These are phyloP conservation scores for Insectozyma bohioensis DNA, from an alignment of 1,139 yeast genomes.

Conservation along the genomic window DNA sequence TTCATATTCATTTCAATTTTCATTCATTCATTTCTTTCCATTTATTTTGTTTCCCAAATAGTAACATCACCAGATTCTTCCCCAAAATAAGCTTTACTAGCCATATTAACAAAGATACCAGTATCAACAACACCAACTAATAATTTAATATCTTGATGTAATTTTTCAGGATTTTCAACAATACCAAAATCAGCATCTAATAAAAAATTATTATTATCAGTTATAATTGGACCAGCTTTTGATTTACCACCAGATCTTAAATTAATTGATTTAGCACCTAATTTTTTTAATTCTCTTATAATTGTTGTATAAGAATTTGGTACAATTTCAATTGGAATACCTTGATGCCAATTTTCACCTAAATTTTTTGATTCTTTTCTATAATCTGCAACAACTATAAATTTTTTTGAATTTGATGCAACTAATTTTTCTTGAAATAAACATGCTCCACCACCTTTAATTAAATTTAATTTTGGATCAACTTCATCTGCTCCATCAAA, in stretches of 20 bases:
- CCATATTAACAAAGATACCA: constrained; percentile 76
- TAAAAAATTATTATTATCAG: constrained; percentile 92
- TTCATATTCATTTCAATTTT: background rate
- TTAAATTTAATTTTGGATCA: constrained; percentile 74
- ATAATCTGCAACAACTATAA: constrained; percentile 90
- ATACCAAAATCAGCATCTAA: constrained; percentile 93
- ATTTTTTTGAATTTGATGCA: constrained; percentile 73
- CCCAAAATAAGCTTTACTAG: constrained; percentile 85
- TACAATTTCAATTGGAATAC: constrained; percentile 94
- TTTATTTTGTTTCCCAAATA: constrained; percentile 11
- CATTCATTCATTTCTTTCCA: too few relatives aligned
- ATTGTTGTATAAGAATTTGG: constrained; percentile 87
- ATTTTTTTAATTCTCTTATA: constrained; percentile 51
- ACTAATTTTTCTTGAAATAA: constrained; percentile 94
- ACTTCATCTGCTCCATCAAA: constrained; percentile 99
- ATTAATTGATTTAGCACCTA: constrained; percentile 67
- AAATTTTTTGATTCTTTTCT: constrained; percentile 68
- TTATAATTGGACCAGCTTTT: constrained; percentile 97
- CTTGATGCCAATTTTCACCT: constrained; percentile 84
- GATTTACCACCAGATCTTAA: constrained; percentile 87
- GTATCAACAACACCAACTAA: constrained; percentile 97
- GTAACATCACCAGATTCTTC: constrained; percentile 68
- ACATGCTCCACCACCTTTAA: constrained; percentile 99
- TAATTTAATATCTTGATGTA: constrained; percentile 67
- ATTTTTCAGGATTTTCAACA: constrained; percentile 55